A percentile compares a stretch with the other conserved stretches of the same genome.
These are phyloP conservation scores for Globisporangium polare DNA, from an alignment of 352 stramenopile species.

Conservation along the genomic window DNA sequence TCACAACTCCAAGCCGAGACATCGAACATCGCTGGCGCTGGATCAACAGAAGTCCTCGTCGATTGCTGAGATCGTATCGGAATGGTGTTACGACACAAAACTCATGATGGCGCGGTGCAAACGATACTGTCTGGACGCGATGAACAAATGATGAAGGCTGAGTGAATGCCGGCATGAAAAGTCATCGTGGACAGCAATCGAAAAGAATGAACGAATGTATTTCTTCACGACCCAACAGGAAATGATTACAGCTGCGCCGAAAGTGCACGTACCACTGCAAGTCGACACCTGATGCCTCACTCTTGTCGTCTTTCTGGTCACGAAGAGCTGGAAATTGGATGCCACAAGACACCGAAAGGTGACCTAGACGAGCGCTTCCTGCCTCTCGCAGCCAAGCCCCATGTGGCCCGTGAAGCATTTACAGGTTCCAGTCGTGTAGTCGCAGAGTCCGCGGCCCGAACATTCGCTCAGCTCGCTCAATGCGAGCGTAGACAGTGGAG, in stretches of 20 bases:
- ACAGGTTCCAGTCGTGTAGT: slow-evolving; percentile 48
- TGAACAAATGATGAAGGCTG: too few relatives aligned
- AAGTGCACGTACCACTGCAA: background rate
- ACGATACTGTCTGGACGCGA: background rate
- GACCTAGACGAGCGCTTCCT: slow-evolving; percentile 52
- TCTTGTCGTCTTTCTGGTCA: background rate
- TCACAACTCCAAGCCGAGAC: background rate
- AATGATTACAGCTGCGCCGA: background rate
- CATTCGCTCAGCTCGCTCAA: slow-evolving; percentile 57
- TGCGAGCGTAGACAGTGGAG: slow-evolving; percentile 7
- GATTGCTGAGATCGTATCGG: background rate
- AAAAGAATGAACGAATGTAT: background rate
- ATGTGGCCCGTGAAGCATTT: slow-evolving; percentile 71
- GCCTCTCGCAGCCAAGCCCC: slow-evolving; percentile 65
- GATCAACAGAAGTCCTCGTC: background rate
- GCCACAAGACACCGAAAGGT: background rate
- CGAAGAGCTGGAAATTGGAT: background rate
- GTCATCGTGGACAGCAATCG: background rate
- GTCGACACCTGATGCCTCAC: background rate
- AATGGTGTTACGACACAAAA: background rate
- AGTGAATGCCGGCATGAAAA: too few relatives aligned
- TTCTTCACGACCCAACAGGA: background rate
- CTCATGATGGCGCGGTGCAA: background rate
- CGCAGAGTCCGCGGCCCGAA: slow-evolving; percentile 55
- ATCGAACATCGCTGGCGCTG: background rate